A percentile compares a stretch with the other conserved stretches of the same genome.
Conservation (phyloP, 108 stramenopile species). For the Cylindrotheca closterium region DNA sequence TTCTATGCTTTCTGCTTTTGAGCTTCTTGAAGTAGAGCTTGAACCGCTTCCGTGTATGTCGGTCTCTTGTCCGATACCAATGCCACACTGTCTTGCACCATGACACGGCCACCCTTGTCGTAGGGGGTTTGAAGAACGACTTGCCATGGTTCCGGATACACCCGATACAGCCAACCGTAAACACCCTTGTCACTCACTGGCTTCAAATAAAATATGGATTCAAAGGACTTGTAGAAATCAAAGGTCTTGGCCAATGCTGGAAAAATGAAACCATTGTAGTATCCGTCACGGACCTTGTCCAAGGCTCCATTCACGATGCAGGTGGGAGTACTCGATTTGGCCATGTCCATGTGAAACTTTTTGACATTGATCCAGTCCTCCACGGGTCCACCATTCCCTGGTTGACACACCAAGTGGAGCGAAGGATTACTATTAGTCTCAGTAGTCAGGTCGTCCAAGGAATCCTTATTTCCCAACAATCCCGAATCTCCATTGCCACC, state of each 20-base stretch:
- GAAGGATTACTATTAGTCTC: conserved; percentile 33
- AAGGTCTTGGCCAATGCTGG: conserved; percentile 75
- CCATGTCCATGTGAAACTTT: conserved; percentile 37
- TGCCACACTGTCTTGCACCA: conserved; percentile 37
- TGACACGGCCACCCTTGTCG: conserved; percentile 6
- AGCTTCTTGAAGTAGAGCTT: conserved; percentile 20
- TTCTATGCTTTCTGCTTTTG: background rate
- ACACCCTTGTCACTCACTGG: conserved; percentile 78
- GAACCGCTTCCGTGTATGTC: conserved; percentile 32
- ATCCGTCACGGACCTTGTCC: conserved; percentile 85
- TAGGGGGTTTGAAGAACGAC: conserved; percentile 56
- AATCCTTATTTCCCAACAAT: conserved; percentile 58
- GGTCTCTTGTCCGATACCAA: conserved; percentile 28
- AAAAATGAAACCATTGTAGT: conserved; percentile 79
- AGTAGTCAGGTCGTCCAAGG: conserved; percentile 51
- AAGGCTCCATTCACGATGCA: conserved; percentile 84
- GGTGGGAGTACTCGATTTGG: conserved; percentile 12
- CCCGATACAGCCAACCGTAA: conserved; percentile 68
- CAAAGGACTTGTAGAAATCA: conserved; percentile 71
- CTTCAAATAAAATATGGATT: conserved; percentile 65
- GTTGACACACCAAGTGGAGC: conserved; percentile 68
- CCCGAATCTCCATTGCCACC: conserved; percentile 61
- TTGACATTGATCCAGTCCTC: conserved; percentile 91
- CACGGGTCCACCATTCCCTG: conserved; percentile 87
- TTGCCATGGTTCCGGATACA: conserved; percentile 83